A percentile compares a stretch with the other conserved stretches of the same genome.
phyloP scores from a whole-genome alignment of 176 grass and related monocot genomes.

The Sorghum bicolor region DNA sequence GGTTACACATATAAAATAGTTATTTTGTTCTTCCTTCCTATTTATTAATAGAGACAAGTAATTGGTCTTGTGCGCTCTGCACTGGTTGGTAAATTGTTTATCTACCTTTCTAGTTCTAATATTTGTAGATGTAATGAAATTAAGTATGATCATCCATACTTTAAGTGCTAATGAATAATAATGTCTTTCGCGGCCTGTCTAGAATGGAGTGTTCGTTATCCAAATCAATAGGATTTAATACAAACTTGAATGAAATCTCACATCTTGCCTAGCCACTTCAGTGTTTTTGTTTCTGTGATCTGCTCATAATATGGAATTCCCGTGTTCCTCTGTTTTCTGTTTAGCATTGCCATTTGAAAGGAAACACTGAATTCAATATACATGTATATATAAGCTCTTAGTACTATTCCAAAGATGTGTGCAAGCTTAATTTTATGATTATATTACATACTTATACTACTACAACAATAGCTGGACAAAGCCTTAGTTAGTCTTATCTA shows the following conservation, averaged over 20 bases:
- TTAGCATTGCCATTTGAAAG: too few species aligned
- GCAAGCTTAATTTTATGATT: too few species aligned
- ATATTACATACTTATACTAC: too few species aligned
- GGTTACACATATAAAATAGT: neutral
- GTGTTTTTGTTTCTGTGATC: too few species aligned
- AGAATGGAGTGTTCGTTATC: neutral
- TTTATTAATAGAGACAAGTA: neutral
- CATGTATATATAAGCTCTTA: too few species aligned
- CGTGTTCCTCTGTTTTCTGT: too few species aligned
- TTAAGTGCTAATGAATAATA: neutral
- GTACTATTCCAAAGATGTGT: too few species aligned
- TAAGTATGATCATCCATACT: neutral
- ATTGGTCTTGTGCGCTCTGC: neutral
- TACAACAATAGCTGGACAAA: too few species aligned
- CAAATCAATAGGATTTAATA: neutral
- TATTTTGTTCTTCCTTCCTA: neutral
- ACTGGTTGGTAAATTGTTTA: neutral
- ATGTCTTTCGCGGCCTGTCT: neutral
- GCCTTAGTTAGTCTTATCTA: too few species aligned
- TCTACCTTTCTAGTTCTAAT: neutral
- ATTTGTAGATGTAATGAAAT: neutral
- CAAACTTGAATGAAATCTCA: neutral
- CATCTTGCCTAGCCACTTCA: neutral
- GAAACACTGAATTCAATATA: too few species aligned
- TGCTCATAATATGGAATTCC: too few species aligned